Conservation (phyloP, 2,329 filamentous ascomycete genomes). For the Diaporthe citriasiana region DNA sequence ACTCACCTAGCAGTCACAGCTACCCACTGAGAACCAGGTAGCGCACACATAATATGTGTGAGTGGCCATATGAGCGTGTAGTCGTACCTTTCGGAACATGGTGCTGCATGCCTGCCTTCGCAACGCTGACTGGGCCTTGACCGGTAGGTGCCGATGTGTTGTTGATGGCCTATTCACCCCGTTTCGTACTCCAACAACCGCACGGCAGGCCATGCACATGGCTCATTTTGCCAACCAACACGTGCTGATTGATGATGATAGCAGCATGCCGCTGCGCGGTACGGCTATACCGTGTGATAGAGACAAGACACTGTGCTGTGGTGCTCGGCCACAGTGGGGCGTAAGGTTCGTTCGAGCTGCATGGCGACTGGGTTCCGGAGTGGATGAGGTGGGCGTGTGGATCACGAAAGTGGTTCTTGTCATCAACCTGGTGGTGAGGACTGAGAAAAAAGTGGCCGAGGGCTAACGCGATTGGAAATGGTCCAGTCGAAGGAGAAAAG, state of each 20-base stretch:
- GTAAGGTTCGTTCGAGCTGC: slow-evolving; percentile 26
- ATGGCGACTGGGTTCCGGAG: slow-evolving; percentile 40
- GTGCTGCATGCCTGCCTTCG: neutral
- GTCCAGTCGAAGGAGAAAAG: neutral
- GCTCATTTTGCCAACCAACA: neutral
- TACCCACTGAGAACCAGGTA: neutral
- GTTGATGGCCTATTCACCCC: neutral
- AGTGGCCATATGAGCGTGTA: neutral
- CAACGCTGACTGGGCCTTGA: neutral
- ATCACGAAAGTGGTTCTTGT: slow-evolving; percentile 35
- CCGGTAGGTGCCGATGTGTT: neutral
- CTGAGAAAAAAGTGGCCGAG: slow-evolving; percentile 15
- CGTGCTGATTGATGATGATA: neutral
- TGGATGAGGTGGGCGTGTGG: slow-evolving; percentile 19
- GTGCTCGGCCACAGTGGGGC: slow-evolving; percentile 20
- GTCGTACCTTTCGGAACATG: neutral
- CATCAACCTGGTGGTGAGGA: slow-evolving; percentile 28
- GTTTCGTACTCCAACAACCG: no score
- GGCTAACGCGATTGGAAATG: slow-evolving; percentile 27
- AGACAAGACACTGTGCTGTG: neutral
- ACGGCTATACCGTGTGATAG: neutral
- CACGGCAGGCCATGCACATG: neutral
- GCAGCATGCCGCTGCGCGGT: neutral
- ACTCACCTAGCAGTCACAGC: neutral
- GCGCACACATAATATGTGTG: neutral